These are phyloP conservation scores for Xylariaceae sp. DNA, from an alignment of 2,329 filamentous ascomycete genomes.

Conservation along the genomic window DNA sequence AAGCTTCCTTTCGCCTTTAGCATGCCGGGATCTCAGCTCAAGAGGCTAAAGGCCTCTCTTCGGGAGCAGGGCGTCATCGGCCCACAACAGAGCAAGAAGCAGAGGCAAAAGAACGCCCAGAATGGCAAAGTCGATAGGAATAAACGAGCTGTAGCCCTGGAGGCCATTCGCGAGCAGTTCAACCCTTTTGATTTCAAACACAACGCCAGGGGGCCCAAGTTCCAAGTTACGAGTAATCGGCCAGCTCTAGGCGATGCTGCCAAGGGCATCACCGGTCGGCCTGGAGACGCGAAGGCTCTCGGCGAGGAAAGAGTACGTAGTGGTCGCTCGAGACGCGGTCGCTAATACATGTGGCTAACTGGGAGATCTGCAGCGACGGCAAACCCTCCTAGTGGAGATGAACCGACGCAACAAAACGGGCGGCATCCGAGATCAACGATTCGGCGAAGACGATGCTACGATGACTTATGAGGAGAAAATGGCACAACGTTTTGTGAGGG, in stretches of 20 bases:
- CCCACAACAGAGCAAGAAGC: slow-evolving; percentile 91
- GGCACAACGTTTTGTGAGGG: slow-evolving; percentile 81
- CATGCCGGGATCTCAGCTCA: slow-evolving; percentile 96
- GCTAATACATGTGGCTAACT: slow-evolving; percentile 13
- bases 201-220: slow-evolving; percentile 71
- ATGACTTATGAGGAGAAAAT: slow-evolving; percentile 93
- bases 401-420: slow-evolving; percentile 85
- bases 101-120: slow-evolving; percentile 69
- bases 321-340: background rate
- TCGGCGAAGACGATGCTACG: slow-evolving; percentile 89
- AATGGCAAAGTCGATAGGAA: slow-evolving; percentile 60
- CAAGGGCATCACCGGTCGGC: slow-evolving; percentile 63
- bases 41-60: slow-evolving; percentile 87
- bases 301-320: slow-evolving; percentile 73
- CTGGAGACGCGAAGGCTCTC: slow-evolving; percentile 76
- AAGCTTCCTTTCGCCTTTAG: slow-evolving; percentile 15
- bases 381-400: slow-evolving; percentile 85
- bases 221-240: slow-evolving; percentile 70
- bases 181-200: slow-evolving; percentile 96
- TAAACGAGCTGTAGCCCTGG: slow-evolving; percentile 72
- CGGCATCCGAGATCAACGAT: slow-evolving; percentile 85
- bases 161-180: slow-evolving; percentile 88
- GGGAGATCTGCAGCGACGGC: slow-evolving; percentile 51
- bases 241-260: slow-evolving; percentile 46
- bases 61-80: slow-evolving; percentile 85